phyloP scores from a whole-genome alignment of 345 rosid genomes.

The Orychophragmus violaceus region DNA sequence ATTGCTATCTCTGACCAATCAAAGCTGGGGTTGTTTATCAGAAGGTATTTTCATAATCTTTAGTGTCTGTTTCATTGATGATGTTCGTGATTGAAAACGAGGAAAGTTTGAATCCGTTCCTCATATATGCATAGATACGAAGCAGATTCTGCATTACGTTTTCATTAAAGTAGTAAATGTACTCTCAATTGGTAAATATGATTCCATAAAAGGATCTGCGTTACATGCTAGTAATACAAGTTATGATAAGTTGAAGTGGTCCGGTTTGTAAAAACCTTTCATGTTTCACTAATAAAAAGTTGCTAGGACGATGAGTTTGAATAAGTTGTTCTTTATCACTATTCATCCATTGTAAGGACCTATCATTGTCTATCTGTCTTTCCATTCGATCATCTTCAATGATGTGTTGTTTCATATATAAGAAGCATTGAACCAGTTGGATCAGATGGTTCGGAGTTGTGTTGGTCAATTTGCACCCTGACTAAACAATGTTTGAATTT shows the following conservation, averaged over 20 bases:
- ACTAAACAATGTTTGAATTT: slow-evolving; percentile 3
- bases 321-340: not conserved
- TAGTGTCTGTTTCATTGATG: not conserved
- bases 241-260: too few species aligned
- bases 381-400: too few species aligned
- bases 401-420: not conserved
- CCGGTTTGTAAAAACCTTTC: not conserved
- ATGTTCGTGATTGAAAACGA: not conserved
- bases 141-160: not conserved
- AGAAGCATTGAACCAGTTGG: too few species aligned
- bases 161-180: not conserved
- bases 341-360: not conserved
- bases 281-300: too few species aligned
- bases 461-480: not conserved
- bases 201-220: not conserved
- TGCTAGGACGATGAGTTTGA: not conserved
- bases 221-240: not conserved
- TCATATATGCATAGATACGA: not conserved
- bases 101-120: not conserved
- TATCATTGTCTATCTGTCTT: too few species aligned
- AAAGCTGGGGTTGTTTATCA: slow-evolving; percentile 82
- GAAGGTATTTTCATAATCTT: slow-evolving; percentile 46
- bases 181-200: not conserved
- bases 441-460: too few species aligned
- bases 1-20: slow-evolving; percentile 61